Percentiles rank a stretch among this genome's conserved stretches.
Evolutionary conservation across 257 asterid species (phyloP).

Genomic region (Anisodus tanguticus): DNA sequence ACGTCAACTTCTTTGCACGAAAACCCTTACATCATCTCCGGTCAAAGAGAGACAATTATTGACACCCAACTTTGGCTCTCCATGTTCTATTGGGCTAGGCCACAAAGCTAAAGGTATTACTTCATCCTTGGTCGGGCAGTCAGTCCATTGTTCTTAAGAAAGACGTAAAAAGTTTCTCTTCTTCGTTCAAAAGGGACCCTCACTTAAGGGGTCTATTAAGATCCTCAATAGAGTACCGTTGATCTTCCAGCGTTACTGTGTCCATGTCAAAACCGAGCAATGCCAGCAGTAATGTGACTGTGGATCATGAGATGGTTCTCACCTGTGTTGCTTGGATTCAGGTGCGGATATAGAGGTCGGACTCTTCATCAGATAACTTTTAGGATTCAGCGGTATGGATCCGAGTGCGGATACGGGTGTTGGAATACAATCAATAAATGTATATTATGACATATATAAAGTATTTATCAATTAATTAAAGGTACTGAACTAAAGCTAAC

Average conservation of each 20-base stretch:
- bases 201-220: conserved; percentile 5
- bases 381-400: not conserved
- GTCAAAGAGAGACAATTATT: no score
- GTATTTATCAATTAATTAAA: not conserved
- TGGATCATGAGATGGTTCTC: not conserved
- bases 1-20: no score
- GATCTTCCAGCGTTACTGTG: not conserved
- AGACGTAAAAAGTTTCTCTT: not conserved
- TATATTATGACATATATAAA: not conserved
- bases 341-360: not conserved
- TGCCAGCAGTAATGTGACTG: not conserved
- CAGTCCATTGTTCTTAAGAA: not conserved
- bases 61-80: no score
- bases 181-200: not conserved
- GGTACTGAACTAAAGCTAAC: not conserved
- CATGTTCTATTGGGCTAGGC: no score
- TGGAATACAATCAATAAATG: not conserved
- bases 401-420: not conserved
- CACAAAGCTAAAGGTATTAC: not conserved
- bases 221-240: conserved; percentile 3
- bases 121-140: not conserved
- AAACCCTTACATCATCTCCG: no score
- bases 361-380: not conserved
- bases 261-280: not conserved
- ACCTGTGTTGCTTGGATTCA: not conserved